Evolutionary conservation across 371 early-diverging fungal genomes (phyloP).

Genomic region (Thermomucor indicae-seudaticae): DNA sequence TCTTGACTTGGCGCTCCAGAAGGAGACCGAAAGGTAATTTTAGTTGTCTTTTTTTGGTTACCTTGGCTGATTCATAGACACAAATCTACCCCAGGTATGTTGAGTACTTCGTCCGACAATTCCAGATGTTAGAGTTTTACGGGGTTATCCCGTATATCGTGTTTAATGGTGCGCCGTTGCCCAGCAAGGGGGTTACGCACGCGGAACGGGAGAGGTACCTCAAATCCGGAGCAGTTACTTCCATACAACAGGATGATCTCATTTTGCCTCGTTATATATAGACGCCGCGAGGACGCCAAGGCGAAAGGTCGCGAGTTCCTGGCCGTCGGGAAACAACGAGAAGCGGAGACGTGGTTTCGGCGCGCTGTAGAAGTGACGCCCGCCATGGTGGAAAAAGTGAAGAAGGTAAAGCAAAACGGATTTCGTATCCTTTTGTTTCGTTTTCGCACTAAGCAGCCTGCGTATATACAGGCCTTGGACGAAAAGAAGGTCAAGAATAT

Average conservation of each 20-base stretch:
- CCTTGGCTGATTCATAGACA: no score
- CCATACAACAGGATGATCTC: neutral
- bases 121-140: conserved; percentile 63
- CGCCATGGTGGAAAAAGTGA: conserved; percentile 73
- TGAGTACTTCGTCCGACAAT: conserved; percentile 67
- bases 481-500: conserved; percentile 68
- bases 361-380: conserved; percentile 70
- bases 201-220: conserved; percentile 59
- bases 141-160: conserved; percentile 88
- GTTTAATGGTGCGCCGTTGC: conserved; percentile 95
- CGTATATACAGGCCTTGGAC: conserved; percentile 51
- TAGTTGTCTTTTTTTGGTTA: neutral
- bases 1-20: conserved; percentile 60
- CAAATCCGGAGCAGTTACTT: conserved; percentile 4
- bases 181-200: conserved; percentile 82
- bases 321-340: conserved; percentile 43
- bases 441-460: neutral
- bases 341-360: conserved; percentile 73
- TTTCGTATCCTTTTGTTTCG: neutral
- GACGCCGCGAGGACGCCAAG: conserved; percentile 51
- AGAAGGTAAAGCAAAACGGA: conserved; percentile 46
- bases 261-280: conserved; percentile 9
- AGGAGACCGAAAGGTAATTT: conserved; percentile 12
- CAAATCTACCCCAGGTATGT: conserved; percentile 63
- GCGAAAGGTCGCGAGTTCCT: conserved; percentile 47